Conservation (phyloP, 1,139 yeast genomes). For the Torulaspora globosa region DNA sequence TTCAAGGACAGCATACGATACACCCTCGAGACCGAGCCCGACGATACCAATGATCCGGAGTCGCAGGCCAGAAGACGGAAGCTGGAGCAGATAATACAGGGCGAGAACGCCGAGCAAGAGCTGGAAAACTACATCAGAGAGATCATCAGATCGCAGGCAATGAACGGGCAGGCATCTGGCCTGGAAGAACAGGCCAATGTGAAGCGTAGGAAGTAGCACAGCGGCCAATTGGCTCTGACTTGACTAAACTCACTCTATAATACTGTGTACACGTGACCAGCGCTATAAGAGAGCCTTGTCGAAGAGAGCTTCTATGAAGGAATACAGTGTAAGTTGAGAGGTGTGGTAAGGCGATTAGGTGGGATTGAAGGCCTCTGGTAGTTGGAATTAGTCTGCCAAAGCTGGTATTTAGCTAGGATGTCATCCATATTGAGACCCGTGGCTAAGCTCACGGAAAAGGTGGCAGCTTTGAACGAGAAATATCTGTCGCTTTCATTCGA, state of each 20-base stretch:
- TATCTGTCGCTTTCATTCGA: conserved; percentile 46
- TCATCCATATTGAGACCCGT: conserved; percentile 21
- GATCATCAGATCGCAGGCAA: conserved; percentile 53
- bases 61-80: conserved; percentile 56
- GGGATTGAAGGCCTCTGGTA: background rate
- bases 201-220: conserved; percentile 30
- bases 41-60: conserved; percentile 41
- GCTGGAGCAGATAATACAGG: conserved; percentile 65
- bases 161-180: conserved; percentile 15
- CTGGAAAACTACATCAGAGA: conserved; percentile 62
- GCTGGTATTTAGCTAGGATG: conserved; percentile 12
- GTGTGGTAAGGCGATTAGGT: background rate
- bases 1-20: conserved; percentile 48
- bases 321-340: background rate
- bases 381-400: background rate
- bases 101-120: conserved; percentile 77
- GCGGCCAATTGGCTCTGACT: background rate
- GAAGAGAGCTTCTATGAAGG: background rate
- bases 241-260: background rate
- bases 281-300: background rate
- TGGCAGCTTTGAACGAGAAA: conserved; percentile 29
- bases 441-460: conserved; percentile 15
- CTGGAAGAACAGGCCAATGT: conserved; percentile 15
- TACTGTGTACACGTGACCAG: conserved; percentile 5
- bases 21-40: conserved; percentile 48